phyloP scores from a whole-genome alignment of 768 basidiomycete genomes.

The Leccinellum luteum region DNA sequence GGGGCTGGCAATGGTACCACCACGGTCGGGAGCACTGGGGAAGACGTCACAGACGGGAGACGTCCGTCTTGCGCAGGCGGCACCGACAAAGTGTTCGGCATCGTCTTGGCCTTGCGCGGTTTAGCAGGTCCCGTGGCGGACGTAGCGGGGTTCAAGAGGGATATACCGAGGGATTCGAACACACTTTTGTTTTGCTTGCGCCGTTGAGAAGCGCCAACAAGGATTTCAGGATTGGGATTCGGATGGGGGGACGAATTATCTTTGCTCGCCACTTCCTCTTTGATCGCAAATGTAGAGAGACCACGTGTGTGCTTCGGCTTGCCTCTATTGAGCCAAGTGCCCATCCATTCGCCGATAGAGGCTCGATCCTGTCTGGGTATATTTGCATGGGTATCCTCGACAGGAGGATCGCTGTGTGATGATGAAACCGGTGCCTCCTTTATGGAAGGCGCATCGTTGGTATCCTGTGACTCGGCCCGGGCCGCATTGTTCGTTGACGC shows the following conservation, averaged over 20 bases:
- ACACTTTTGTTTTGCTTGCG: slow-evolving; percentile 60
- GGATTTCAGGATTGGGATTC: slow-evolving; percentile 11
- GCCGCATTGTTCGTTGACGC: slow-evolving; percentile 1
- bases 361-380: slow-evolving; percentile 33
- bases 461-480: not conserved
- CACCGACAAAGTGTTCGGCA: slow-evolving; percentile 20
- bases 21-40: slow-evolving; percentile 16
- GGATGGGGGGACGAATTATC: slow-evolving; percentile 21
- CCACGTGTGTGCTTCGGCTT: slow-evolving; percentile 32
- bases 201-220: slow-evolving; percentile 16
- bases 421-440: not conserved
- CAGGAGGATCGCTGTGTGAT: slow-evolving; percentile 1
- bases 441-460: not conserved
- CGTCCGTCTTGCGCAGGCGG: slow-evolving; percentile 11
- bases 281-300: slow-evolving; percentile 18
- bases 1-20: slow-evolving; percentile 15
- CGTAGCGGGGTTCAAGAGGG: slow-evolving; percentile 54
- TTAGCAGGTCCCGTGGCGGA: slow-evolving; percentile 23
- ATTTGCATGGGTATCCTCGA: slow-evolving; percentile 2
- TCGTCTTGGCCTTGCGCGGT: slow-evolving; percentile 22
- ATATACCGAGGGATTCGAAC: slow-evolving; percentile 70
- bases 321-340: slow-evolving; percentile 66
- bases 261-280: slow-evolving; percentile 21
- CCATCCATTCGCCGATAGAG: slow-evolving; percentile 71
- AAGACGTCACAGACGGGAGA: not conserved